Evolutionary conservation across 1,284 basidiomycete genomes (phyloP).

Genomic region (Cutaneotrichosporon sp.): DNA sequence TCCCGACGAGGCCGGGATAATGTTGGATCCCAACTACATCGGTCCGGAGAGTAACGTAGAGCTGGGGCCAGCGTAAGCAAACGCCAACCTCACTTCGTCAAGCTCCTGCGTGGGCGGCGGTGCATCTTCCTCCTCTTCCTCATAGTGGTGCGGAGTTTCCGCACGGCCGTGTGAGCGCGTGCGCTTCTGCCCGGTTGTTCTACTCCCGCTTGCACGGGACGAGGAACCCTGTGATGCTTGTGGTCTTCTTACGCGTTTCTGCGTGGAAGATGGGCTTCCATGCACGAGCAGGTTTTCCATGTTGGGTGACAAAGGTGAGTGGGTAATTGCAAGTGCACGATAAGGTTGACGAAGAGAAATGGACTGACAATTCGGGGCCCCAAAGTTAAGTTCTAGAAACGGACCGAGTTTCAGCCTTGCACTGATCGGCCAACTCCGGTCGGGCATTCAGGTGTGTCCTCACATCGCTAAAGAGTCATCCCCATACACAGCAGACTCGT

Average conservation of each 20-base stretch:
- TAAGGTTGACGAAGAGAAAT: too few species aligned
- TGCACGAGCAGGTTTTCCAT: neutral
- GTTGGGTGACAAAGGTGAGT: too few species aligned
- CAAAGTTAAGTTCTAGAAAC: too few species aligned
- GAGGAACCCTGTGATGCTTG: neutral
- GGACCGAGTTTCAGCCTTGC: too few species aligned
- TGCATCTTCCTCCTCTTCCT: neutral
- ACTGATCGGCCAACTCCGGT: too few species aligned
- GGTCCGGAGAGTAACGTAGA: constrained; percentile 59
- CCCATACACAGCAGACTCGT: too few species aligned
- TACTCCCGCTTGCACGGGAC: neutral
- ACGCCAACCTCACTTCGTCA: constrained; percentile 22
- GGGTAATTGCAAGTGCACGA: too few species aligned
- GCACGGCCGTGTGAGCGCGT: neutral
- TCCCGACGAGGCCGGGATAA: constrained; percentile 71
- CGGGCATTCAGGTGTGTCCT: too few species aligned
- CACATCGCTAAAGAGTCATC: too few species aligned
- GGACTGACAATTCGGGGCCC: too few species aligned
- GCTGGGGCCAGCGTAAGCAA: constrained; percentile 50
- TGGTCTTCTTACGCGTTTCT: neutral
- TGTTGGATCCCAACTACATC: constrained; percentile 77
- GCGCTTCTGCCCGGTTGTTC: neutral
- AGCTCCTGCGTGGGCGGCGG: constrained; percentile 14
- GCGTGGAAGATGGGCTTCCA: neutral
- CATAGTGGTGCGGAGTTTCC: neutral